These are phyloP conservation scores for Neobulgaria alba DNA, from an alignment of 2,329 filamentous ascomycete species.

Conservation along the genomic window DNA sequence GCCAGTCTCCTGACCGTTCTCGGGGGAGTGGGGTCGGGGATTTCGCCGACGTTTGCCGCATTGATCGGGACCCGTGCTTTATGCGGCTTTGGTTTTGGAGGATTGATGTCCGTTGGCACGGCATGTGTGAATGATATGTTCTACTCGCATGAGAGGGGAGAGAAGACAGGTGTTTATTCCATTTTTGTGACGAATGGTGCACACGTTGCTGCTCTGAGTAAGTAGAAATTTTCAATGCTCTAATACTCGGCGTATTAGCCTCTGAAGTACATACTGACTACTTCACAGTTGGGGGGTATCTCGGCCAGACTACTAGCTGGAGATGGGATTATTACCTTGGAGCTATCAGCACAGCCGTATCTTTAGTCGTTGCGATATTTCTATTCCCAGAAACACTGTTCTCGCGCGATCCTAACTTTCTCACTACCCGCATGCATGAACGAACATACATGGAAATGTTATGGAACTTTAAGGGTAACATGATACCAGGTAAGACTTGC, in stretches of 20 bases:
- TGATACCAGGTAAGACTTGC: slow-evolving; percentile 14
- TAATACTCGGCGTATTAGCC: too few relatives aligned
- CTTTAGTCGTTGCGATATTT: slow-evolving; percentile 23
- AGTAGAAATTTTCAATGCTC: too few relatives aligned
- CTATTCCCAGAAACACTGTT: slow-evolving; percentile 27
- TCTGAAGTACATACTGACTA: too few relatives aligned
- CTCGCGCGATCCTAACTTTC: slow-evolving; percentile 21
- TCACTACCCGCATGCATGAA: slow-evolving; percentile 15
- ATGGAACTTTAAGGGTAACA: slow-evolving; percentile 19
- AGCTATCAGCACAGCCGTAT: slow-evolving; percentile 18
- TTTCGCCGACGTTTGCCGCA: slow-evolving; percentile 15
- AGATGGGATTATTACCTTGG: slow-evolving; percentile 27
- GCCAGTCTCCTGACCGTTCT: slow-evolving; percentile 24
- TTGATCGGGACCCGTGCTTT: slow-evolving; percentile 23
- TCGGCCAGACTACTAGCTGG: slow-evolving; percentile 23
- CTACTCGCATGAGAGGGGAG: slow-evolving; percentile 25
- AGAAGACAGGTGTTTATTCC: slow-evolving; percentile 25
- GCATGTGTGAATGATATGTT: slow-evolving; percentile 26
- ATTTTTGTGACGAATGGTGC: slow-evolving; percentile 26
- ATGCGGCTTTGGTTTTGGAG: slow-evolving; percentile 24
- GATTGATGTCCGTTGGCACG: slow-evolving; percentile 27
- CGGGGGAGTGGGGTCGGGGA: slow-evolving; percentile 21
- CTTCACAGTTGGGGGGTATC: slow-evolving; percentile 22
- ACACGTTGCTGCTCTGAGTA: slow-evolving; percentile 24
- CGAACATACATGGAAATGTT: slow-evolving; percentile 22